Conservation (phyloP, 768 basidiomycete genomes). For the Postia placenta region DNA sequence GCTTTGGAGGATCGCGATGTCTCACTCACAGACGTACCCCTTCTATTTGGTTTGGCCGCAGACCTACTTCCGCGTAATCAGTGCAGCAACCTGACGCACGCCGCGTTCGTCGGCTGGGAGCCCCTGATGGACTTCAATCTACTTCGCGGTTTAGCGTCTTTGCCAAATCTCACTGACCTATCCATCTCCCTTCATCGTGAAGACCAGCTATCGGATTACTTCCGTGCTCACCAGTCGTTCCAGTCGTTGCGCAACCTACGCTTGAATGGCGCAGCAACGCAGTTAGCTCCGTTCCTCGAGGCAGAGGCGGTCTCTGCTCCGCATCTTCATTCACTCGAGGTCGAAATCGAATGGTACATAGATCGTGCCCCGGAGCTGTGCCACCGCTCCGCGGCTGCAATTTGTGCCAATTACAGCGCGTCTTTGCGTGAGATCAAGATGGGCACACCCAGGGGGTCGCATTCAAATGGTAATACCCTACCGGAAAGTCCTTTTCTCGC, state of each 20-base stretch:
- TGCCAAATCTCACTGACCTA: background rate
- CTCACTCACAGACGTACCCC: too few species aligned
- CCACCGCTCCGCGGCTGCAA: too few species aligned
- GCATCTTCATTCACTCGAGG: background rate
- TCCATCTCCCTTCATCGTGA: background rate
- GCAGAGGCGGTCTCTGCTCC: background rate
- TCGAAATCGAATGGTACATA: background rate
- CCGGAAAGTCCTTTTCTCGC: background rate
- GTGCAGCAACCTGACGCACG: background rate
- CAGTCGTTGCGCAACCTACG: background rate
- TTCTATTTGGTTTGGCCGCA: background rate
- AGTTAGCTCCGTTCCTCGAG: background rate
- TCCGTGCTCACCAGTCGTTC: background rate
- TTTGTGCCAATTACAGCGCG: too few species aligned
- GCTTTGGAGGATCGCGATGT: background rate
- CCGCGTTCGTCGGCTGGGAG: background rate
- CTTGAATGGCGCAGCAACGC: background rate
- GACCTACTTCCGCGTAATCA: background rate
- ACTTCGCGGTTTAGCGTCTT: background rate
- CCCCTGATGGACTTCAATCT: background rate
- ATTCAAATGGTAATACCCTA: too few species aligned
- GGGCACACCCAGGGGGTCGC: too few species aligned
- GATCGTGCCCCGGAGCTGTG: background rate
- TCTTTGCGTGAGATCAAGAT: too few species aligned
- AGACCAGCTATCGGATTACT: background rate